Percentiles rank a stretch among this genome's conserved stretches.
These are phyloP conservation scores for Penicillium expansum DNA, from an alignment of 2,329 filamentous ascomycete genomes.

Conservation along the genomic window DNA sequence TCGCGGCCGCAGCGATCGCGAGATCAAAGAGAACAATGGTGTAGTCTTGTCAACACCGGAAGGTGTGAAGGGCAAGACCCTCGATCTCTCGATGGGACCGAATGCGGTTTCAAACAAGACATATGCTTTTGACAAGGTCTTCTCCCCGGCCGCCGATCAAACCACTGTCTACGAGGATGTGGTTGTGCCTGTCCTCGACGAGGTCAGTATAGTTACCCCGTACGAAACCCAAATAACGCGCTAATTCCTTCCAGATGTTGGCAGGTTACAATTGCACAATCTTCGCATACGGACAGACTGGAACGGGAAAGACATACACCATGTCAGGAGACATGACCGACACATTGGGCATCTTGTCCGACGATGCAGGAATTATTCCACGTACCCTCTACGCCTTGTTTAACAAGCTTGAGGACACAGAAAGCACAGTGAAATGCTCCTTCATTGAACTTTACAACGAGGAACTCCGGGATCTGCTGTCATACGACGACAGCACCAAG, in stretches of 20 bases:
- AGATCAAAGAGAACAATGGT: slow-evolving; percentile 90
- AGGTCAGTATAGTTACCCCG: slow-evolving; percentile 56
- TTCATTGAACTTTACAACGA: slow-evolving; percentile 99
- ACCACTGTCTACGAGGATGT: slow-evolving; percentile 93
- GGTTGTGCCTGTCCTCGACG: slow-evolving; percentile 85
- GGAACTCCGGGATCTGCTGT: slow-evolving; percentile 85
- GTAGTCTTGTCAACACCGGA: slow-evolving; percentile 79
- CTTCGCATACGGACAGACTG: slow-evolving; percentile 96
- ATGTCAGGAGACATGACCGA: slow-evolving; percentile 98
- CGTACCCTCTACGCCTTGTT: slow-evolving; percentile 86
- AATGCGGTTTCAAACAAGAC: slow-evolving; percentile 93
- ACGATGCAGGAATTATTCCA: slow-evolving; percentile 92
- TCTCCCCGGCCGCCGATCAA: slow-evolving; percentile 91
- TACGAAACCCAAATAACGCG: neutral
- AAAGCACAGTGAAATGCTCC: slow-evolving; percentile 92
- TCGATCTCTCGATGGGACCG: slow-evolving; percentile 88
- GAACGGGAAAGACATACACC: slow-evolving; percentile 97
- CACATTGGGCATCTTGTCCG: slow-evolving; percentile 77
- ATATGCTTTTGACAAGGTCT: slow-evolving; percentile 96
- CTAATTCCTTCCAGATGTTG: slow-evolving; percentile 65
- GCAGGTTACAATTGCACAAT: slow-evolving; percentile 97
- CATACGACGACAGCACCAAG: slow-evolving; percentile 76
- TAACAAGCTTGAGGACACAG: slow-evolving; percentile 74
- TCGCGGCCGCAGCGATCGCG: slow-evolving; percentile 85
- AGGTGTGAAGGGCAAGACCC: slow-evolving; percentile 77